phyloP scores from a whole-genome alignment of 1,284 basidiomycete species.

The Melampsora larici-populina region DNA sequence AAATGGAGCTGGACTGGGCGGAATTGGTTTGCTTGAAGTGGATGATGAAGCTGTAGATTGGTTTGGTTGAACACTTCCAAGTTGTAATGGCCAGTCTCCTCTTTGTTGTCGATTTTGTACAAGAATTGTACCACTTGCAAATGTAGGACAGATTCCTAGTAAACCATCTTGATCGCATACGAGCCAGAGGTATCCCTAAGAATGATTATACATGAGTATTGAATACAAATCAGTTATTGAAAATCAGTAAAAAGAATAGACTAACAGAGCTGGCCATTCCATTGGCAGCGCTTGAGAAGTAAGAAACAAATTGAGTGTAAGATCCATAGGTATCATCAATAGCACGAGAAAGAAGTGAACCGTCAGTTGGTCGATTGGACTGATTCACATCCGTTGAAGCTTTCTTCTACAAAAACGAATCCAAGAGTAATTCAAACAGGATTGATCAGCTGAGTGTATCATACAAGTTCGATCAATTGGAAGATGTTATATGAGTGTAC shows the following conservation, averaged over 20 bases:
- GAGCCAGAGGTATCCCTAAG: slow-evolving; percentile 36
- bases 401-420: not conserved
- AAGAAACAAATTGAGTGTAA: slow-evolving; percentile 33
- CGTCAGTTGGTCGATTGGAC: slow-evolving; percentile 12
- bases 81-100: slow-evolving; percentile 23
- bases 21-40: not conserved
- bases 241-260: not conserved
- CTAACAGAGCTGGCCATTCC: slow-evolving; percentile 32
- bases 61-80: not conserved
- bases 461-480: no score
- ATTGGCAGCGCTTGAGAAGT: slow-evolving; percentile 40
- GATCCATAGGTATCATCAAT: slow-evolving; percentile 37
- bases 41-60: not conserved
- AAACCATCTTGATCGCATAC: slow-evolving; percentile 38
- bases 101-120: slow-evolving; percentile 33
- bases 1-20: not conserved
- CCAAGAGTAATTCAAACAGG: not conserved
- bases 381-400: not conserved
- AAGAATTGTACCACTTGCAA: slow-evolving; percentile 28
- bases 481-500: no score
- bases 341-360: slow-evolving; percentile 20
- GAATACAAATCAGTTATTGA: not conserved
- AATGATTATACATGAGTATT: not conserved
- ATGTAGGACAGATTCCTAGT: slow-evolving; percentile 38
- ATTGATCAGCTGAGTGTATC: not conserved